Evolutionary conservation across 305 asterid species (phyloP), one percentile per base, ranked within the genome.

Genomic region (Withania somnifera): DNA sequence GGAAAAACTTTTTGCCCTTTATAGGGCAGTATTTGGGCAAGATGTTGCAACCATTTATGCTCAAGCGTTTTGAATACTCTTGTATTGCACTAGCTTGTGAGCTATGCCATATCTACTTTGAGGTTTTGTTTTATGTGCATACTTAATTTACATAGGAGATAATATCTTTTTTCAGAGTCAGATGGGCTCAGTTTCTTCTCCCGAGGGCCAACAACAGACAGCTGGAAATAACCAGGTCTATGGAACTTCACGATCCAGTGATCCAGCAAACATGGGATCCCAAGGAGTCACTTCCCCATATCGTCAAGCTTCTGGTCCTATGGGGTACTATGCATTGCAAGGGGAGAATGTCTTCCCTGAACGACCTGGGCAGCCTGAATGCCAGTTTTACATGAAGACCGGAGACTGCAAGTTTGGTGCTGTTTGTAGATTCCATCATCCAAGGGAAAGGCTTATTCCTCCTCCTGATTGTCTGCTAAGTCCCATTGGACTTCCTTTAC

Each of bases 331-430:
- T 86, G 91, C 98, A 87, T 83, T 90, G 81, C 98, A 94, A 86
- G 86, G 93, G 85, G 98, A 94, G 75, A 90, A 88, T 82, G 91
- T 91, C 76, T 96, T 94, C 89, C 99, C 99, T 51, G 98, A 94
- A 88, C 93, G 99, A 87, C 98, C 94, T 19, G 98, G 97, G 67
- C 95, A 94, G 87, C 97, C 93, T 1, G 99, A 96, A 84, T 96
- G 99, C 88, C 98, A 93, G 86, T 94, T 94, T 88, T 96, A 96
- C 90, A 84, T 96, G 93, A 96, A 94, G 90, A 96, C 99, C 11
- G 99, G 99, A 76, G 99, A 94, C 86, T 96, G 99, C 89, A 96
- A 96, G 85, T 96, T 93, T 83, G 99, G 99, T 82, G 93, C 97
- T 75, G 98, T 92, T 34, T 96, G 99, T 88, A 96, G 92, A 90